phyloP scores from a whole-genome alignment of 106 monocot genomes.

The Apostasia ramifera region DNA sequence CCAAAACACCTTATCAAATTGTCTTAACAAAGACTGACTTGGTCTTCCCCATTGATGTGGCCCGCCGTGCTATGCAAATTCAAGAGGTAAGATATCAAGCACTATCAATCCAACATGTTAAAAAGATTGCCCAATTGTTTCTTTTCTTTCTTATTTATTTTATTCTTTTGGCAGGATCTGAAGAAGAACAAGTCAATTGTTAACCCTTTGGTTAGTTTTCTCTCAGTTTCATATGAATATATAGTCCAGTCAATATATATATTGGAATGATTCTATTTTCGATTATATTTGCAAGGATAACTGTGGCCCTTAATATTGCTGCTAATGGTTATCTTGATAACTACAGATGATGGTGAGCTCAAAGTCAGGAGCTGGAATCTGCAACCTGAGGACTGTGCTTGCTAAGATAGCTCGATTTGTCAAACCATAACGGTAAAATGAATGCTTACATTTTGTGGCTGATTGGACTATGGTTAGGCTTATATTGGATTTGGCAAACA shows the following conservation, averaged over 20 bases:
- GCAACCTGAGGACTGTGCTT: slow-evolving; percentile 64
- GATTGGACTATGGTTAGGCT: too few species aligned
- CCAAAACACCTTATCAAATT: slow-evolving; percentile 84
- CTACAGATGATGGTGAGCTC: slow-evolving; percentile 95
- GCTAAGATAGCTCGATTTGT: slow-evolving; percentile 66
- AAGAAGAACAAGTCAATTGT: slow-evolving; percentile 69
- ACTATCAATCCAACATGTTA: neutral
- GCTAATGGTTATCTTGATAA: neutral
- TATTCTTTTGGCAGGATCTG: slow-evolving; percentile 44
- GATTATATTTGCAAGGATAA: too few species aligned
- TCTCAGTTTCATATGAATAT: too few species aligned
- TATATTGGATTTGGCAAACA: too few species aligned
- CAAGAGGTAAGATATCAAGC: slow-evolving; percentile 52
- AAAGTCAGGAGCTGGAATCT: slow-evolving; percentile 86
- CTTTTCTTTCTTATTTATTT: neutral
- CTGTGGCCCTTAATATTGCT: neutral
- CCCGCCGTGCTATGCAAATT: slow-evolving; percentile 96
- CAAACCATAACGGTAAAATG: slow-evolving; percentile 40
- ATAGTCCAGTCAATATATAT: too few species aligned
- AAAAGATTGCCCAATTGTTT: neutral
- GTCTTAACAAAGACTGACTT: slow-evolving; percentile 90
- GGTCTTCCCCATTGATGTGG: slow-evolving; percentile 91
- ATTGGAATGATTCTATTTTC: too few species aligned
- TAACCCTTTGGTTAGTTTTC: slow-evolving; percentile 66
- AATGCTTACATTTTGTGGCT: neutral